Conservation (phyloP, 371 early-diverging fungal species). For the Mortierella sp. region DNA sequence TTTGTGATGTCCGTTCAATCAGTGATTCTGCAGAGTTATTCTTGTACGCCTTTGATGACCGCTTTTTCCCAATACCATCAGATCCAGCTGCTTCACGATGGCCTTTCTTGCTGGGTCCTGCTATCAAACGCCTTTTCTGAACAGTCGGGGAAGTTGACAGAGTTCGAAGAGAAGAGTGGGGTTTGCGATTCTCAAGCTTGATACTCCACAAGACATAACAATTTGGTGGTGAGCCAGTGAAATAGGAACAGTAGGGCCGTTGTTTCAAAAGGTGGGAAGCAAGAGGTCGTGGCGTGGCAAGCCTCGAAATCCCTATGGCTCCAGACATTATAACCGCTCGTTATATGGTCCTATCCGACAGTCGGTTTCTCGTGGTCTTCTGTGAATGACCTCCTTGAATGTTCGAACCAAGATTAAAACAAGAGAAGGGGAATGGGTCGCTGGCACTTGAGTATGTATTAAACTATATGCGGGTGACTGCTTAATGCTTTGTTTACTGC, state of each 20-base stretch:
- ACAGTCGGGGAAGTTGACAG: conserved; percentile 9
- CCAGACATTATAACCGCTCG: conserved; percentile 21
- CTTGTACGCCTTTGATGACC: not conserved
- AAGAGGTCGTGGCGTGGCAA: not conserved
- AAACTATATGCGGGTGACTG: not conserved
- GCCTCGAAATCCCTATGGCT: conserved; percentile 43
- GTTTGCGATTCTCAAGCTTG: not conserved
- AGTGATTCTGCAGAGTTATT: not conserved
- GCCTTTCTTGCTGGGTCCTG: conserved; percentile 3
- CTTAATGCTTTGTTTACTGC: conserved; percentile 7
- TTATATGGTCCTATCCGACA: not conserved
- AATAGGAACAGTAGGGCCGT: not conserved
- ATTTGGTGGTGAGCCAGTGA: not conserved
- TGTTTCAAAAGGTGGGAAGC: not conserved
- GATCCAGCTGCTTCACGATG: not conserved
- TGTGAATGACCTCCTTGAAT: not conserved
- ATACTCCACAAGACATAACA: not conserved
- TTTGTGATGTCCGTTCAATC: not conserved
- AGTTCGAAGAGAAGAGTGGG: not conserved
- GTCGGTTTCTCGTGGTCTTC: not conserved
- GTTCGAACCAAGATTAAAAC: not conserved
- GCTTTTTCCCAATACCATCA: not conserved
- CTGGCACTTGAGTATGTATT: not conserved
- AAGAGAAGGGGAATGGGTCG: not conserved
- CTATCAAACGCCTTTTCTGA: conserved; percentile 6